Evolutionary conservation across 371 early-diverging fungal species (phyloP), one percentile per base, ranked within the genome.

Genomic region (Dentiscutata heterogama): DNA sequence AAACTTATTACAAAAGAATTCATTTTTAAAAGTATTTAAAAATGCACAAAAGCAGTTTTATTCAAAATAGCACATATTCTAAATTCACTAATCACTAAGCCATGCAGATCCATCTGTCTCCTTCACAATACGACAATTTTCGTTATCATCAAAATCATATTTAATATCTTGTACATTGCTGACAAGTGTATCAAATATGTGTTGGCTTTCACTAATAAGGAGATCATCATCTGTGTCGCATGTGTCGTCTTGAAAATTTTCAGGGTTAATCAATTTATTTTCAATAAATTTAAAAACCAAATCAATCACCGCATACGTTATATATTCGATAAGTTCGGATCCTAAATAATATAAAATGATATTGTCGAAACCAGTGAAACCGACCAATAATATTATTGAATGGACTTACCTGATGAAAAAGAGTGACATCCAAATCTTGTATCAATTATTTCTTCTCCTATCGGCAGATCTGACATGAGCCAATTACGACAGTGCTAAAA

Each of bases 401-500:
- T 65, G 5, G 35, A 76, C 20, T 42, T 80, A 80, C 72, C 80
- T 54, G 60, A 68, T 20, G 80, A 80, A 14, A 65, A 42, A 42
- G 46, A 67, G 22, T 54, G 39, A 39, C 72, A 80, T 39, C 81
- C 81, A 71, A 80, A 80, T 39, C 81, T 68, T 3, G 54, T 13
- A 18, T 80, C 72, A 18, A 70, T 29, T n/a, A 80, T 46, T 56
- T 80, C 81, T 46, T 53, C 11, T 13, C 56, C 72, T 5, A 58
- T 16, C 10, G 42, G 42, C 16, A 68, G 18, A 72, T 72, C 72
- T 42, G 81, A 68, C 42, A 80, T 65, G 18, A 80, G 8, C 81
- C 80, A 80, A 60, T 80, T 80, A 13, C 81, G 25, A 80, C 81
- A 80, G 58, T 71, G 71, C 81, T 80, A 71, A n/a, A 56, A 18